Evolutionary conservation across 805 yeast genomes (phyloP).

Genomic region (Suhomyces tanzawaensis): DNA sequence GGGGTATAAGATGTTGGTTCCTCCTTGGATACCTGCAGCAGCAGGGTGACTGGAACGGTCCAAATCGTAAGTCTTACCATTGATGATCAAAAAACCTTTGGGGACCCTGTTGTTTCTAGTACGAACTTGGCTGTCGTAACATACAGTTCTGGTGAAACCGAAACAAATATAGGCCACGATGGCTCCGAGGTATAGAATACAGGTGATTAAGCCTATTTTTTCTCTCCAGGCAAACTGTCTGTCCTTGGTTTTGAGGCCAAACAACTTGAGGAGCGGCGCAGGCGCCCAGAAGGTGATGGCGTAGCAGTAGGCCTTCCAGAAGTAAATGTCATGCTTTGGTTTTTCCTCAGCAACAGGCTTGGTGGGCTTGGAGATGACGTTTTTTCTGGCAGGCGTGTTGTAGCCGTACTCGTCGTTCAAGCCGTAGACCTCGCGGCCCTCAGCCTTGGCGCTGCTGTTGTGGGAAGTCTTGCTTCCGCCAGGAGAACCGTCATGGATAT

Average conservation of each 20-base stretch:
- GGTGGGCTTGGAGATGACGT: conserved; percentile 20
- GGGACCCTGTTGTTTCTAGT: conserved; percentile 59
- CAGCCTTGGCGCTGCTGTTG: neutral
- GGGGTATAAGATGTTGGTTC: conserved; percentile 74
- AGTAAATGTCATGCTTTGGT: conserved; percentile 28
- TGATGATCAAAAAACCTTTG: conserved; percentile 63
- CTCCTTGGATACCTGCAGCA: conserved; percentile 72
- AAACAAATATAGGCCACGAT: conserved; percentile 84
- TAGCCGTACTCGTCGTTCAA: conserved; percentile 55
- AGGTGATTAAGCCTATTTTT: conserved; percentile 78
- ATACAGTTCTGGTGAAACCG: conserved; percentile 85
- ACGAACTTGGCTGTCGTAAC: conserved; percentile 47
- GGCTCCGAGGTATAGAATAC: conserved; percentile 72
- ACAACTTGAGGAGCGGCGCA: conserved; percentile 60
- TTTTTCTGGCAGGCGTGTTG: conserved; percentile 21
- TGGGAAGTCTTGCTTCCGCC: neutral
- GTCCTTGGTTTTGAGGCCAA: conserved; percentile 75
- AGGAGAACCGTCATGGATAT: conserved; percentile 23
- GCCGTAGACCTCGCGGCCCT: conserved; percentile 55
- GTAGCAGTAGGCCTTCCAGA: conserved; percentile 85
- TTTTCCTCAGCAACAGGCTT: conserved; percentile 12
- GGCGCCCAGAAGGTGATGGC: conserved; percentile 92
- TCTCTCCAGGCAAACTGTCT: conserved; percentile 98
- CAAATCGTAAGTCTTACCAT: conserved; percentile 78
- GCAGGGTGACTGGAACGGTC: conserved; percentile 73